Evolutionary conservation across 805 yeast genomes (phyloP).

Genomic region (Ogataea methylovora): DNA sequence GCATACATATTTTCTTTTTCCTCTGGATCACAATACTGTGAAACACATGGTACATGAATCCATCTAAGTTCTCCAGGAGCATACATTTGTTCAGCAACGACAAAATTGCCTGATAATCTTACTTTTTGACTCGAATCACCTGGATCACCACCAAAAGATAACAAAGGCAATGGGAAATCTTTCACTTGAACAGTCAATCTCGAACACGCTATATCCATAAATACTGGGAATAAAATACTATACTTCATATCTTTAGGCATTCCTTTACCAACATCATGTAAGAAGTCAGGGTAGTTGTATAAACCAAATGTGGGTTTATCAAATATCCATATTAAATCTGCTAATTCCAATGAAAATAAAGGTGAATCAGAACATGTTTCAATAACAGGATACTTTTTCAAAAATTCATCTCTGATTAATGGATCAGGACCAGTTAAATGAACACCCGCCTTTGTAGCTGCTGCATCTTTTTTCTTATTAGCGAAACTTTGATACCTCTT

Average conservation of each 20-base stretch:
- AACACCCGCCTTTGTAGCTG: conserved; percentile 1
- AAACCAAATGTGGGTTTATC: conserved; percentile 46
- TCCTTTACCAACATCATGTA: conserved; percentile 35
- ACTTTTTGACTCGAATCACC: conserved; percentile 26
- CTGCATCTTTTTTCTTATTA: conserved; percentile 3
- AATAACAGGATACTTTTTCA: conserved; percentile 21
- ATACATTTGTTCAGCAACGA: conserved; percentile 53
- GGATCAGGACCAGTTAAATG: conserved; percentile 17
- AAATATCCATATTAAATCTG: conserved; percentile 39
- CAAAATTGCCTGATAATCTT: conserved; percentile 38
- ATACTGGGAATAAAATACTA: conserved; percentile 47
- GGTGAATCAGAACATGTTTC: conserved; percentile 35
- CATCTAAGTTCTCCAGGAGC: conserved; percentile 35
- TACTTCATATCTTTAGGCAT: conserved; percentile 47
- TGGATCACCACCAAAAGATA: conserved; percentile 44
- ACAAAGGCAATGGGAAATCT: conserved; percentile 52
- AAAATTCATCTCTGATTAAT: conserved; percentile 15
- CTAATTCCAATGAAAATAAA: conserved; percentile 43
- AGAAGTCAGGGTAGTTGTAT: conserved; percentile 36
- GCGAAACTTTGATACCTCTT: conserved; percentile 11
- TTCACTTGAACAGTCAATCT: conserved; percentile 36
- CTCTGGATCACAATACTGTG: conserved; percentile 20
- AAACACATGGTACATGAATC: conserved; percentile 45
- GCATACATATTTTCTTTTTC: conserved; percentile 45
- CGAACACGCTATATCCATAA: conserved; percentile 35